A percentile compares a stretch with the other conserved stretches of the same genome.
Evolutionary conservation across 768 basidiomycete species (phyloP).

Genomic region (Cubamyces lactineus): DNA sequence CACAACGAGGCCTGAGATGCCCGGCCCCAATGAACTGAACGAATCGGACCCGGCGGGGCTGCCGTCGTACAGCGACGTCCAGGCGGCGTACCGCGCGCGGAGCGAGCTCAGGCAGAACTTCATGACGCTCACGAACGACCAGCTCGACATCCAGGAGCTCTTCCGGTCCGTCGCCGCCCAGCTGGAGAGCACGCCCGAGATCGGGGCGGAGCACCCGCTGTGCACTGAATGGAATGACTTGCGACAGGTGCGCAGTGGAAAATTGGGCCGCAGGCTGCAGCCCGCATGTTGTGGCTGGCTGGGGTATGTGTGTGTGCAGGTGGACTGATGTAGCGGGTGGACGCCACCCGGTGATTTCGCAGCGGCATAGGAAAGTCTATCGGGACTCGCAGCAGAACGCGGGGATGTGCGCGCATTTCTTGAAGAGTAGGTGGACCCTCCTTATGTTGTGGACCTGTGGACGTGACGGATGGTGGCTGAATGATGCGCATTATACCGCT

Average conservation of each 20-base stretch:
- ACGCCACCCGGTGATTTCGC: not conserved
- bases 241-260: constrained; percentile 31
- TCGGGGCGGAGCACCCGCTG: constrained; percentile 30
- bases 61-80: constrained; percentile 23
- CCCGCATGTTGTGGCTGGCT: not conserved
- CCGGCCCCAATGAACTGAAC: not conserved
- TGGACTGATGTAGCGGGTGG: not conserved
- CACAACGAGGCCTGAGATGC: too few species aligned
- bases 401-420: constrained; percentile 30
- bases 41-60: constrained; percentile 9
- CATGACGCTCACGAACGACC: constrained; percentile 29
- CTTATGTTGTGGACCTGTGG: too few species aligned
- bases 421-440: constrained; percentile 34
- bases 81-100: constrained; percentile 20
- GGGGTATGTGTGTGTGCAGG: not conserved
- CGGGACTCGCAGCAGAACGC: constrained; percentile 34
- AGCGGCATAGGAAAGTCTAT: constrained; percentile 33
- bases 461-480: not conserved
- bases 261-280: too few species aligned
- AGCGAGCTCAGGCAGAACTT: constrained; percentile 30
- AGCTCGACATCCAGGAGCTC: constrained; percentile 33
- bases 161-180: constrained; percentile 32
- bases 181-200: constrained; percentile 32
- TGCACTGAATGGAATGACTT: constrained; percentile 30
- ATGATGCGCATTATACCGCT: too few species aligned